Conservation (phyloP, 805 yeast genomes). For the Clavispora carvajalis region DNA sequence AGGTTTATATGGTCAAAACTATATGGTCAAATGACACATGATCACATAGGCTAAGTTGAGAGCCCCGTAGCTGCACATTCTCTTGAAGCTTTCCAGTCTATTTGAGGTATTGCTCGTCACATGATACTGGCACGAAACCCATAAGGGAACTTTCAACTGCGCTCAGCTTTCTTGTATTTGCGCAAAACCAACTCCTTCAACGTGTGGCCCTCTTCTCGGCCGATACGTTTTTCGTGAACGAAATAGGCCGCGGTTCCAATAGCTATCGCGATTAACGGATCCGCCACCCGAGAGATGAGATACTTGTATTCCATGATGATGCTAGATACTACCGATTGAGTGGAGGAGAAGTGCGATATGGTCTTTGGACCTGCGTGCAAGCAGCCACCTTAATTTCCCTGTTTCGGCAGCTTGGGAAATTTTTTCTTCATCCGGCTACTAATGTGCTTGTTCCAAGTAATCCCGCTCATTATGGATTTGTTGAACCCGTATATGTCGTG, state of each 20-base stretch:
- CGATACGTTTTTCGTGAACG: conserved; percentile 54
- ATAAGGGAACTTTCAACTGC: too few relatives aligned
- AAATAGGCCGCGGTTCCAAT: conserved; percentile 63
- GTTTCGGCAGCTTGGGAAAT: background rate
- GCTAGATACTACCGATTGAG: background rate
- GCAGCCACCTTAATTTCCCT: too few relatives aligned
- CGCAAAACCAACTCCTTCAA: conserved; percentile 47
- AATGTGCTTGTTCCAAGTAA: conserved; percentile 58
- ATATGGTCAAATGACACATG: too few relatives aligned
- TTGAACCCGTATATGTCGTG: conserved; percentile 43
- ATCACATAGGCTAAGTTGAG: too few relatives aligned
- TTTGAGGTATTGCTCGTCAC: too few relatives aligned
- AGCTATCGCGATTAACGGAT: conserved; percentile 59
- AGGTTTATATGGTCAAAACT: too few relatives aligned
- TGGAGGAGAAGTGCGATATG: background rate
- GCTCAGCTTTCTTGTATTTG: conserved; percentile 11
- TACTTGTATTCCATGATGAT: conserved; percentile 37
- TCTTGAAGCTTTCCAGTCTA: too few relatives aligned
- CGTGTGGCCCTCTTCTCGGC: conserved; percentile 55
- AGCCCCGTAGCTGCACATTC: too few relatives aligned
- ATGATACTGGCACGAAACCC: too few relatives aligned
- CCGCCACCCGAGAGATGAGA: conserved; percentile 49
- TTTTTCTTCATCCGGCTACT: conserved; percentile 48
- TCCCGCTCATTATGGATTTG: conserved; percentile 46
- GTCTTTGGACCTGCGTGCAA: background rate